Evolutionary conservation across 1,284 basidiomycete genomes (phyloP).

Genomic region (Kwoniella shivajii): DNA sequence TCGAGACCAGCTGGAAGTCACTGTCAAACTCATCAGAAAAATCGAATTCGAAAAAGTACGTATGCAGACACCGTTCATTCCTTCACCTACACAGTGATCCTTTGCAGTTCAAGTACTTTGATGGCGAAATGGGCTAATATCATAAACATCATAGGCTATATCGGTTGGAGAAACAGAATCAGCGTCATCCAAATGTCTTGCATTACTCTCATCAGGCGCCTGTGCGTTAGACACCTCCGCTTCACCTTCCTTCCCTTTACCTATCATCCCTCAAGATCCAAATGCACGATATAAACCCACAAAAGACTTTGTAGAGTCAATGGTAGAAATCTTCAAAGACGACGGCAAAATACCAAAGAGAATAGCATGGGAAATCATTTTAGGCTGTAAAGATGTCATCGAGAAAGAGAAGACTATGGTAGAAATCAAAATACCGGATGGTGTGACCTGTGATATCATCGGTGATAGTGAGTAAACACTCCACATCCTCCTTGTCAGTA

Average conservation of each 20-base stretch:
- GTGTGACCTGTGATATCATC: conserved; percentile 83
- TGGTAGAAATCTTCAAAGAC: conserved; percentile 91
- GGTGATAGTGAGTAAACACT: conserved; percentile 66
- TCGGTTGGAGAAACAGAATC: conserved; percentile 83
- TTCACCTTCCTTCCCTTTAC: conserved; percentile 62
- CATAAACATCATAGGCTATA: conserved; percentile 67
- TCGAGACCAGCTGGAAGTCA: conserved; percentile 77
- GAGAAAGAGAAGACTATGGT: conserved; percentile 80
- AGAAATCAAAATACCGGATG: conserved; percentile 73
- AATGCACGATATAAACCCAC: conserved; percentile 65
- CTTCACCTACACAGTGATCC: not conserved
- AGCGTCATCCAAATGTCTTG: conserved; percentile 68
- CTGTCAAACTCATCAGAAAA: conserved; percentile 75
- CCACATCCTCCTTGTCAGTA: not conserved
- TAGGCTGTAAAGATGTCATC: conserved; percentile 80
- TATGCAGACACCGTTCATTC: not conserved
- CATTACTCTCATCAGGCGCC: conserved; percentile 77
- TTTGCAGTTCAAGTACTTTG: no score
- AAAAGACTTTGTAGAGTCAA: conserved; percentile 74
- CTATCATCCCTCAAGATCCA: conserved; percentile 59
- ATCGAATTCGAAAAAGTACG: conserved; percentile 85
- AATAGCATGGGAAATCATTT: conserved; percentile 93
- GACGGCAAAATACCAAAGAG: conserved; percentile 77
- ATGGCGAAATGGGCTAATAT: no score
- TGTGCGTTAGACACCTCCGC: conserved; percentile 59